phyloP scores from a whole-genome alignment of 2,329 filamentous ascomycete genomes.

The Microthyrium microscopicum region DNA sequence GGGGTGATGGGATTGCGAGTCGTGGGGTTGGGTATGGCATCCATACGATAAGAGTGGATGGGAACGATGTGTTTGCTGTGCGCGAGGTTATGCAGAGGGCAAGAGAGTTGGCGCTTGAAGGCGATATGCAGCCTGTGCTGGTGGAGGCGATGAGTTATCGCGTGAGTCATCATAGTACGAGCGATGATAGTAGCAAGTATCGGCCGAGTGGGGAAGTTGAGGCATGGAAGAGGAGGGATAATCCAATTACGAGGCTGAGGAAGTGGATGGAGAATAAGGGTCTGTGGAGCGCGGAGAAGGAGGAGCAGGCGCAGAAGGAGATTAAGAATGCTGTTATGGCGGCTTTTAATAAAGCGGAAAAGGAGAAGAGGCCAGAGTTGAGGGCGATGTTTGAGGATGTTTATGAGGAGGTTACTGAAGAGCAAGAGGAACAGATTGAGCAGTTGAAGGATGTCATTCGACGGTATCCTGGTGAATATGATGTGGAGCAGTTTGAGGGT shows the following conservation, averaged over 20 bases:
- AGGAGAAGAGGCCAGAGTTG: conserved; percentile 61
- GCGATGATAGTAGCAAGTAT: conserved; percentile 93
- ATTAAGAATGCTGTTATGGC: conserved; percentile 61
- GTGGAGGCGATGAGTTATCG: conserved; percentile 97
- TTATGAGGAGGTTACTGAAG: conserved; percentile 74
- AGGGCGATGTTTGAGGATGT: conserved; percentile 68
- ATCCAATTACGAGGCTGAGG: conserved; percentile 66
- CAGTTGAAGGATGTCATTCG: conserved; percentile 64
- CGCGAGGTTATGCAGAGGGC: conserved; percentile 65
- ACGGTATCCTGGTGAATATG: conserved; percentile 84
- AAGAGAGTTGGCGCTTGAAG: conserved; percentile 57
- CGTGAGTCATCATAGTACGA: conserved; percentile 94
- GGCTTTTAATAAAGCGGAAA: conserved; percentile 72
- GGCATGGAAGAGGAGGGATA: conserved; percentile 82
- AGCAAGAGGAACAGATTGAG: conserved; percentile 57
- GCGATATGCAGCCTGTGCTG: conserved; percentile 67
- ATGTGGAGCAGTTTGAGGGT: conserved; percentile 58
- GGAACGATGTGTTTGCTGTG: conserved; percentile 88
- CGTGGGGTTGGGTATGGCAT: conserved; percentile 85
- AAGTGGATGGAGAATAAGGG: conserved; percentile 80
- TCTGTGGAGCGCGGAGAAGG: conserved; percentile 71
- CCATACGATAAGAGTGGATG: conserved; percentile 78
- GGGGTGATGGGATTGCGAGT: conserved; percentile 78
- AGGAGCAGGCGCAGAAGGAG: conserved; percentile 51
- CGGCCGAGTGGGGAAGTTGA: conserved; percentile 84